phyloP scores from a whole-genome alignment of 768 basidiomycete genomes.

The Nidula microcarpa region DNA sequence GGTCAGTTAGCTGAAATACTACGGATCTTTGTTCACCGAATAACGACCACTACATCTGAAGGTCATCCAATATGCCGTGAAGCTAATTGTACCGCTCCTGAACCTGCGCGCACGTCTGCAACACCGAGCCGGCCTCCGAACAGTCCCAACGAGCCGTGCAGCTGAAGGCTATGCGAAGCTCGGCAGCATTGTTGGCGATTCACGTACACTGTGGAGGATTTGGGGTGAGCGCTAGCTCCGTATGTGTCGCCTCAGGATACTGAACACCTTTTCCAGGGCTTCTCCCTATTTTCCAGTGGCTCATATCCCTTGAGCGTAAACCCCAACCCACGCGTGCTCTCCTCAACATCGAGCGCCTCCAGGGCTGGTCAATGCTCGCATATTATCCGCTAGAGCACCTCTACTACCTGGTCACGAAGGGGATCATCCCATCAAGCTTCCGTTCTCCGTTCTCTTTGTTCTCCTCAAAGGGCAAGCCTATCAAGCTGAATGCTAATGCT shows the following conservation, averaged over 20 bases:
- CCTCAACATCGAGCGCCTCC: conserved; percentile 74
- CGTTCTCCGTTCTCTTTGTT: conserved; percentile 33
- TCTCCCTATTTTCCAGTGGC: conserved; percentile 79
- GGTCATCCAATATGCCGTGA: conserved; percentile 73
- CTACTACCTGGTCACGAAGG: conserved; percentile 60
- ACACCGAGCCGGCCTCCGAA: conserved; percentile 57
- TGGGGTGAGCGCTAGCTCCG: conserved; percentile 54
- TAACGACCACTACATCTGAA: conserved; percentile 19
- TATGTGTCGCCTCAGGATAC: not conserved
- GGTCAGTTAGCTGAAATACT: conserved; percentile 32
- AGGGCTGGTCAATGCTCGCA: conserved; percentile 75
- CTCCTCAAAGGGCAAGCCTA: not conserved
- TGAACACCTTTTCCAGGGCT: conserved; percentile 43
- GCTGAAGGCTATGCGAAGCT: conserved; percentile 55
- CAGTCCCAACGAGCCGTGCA: conserved; percentile 46
- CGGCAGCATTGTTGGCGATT: conserved; percentile 55
- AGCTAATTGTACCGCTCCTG: conserved; percentile 65
- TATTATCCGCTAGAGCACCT: conserved; percentile 82
- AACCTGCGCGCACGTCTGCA: conserved; percentile 67
- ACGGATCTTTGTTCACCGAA: not conserved
- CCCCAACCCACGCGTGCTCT: conserved; percentile 68
- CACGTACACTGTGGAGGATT: conserved; percentile 71
- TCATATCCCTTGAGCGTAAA: conserved; percentile 68
- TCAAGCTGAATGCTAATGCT: not conserved
- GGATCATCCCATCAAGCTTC: conserved; percentile 55